phyloP scores from a whole-genome alignment of 306 rosid genomes.

The Abrus precatorius region DNA sequence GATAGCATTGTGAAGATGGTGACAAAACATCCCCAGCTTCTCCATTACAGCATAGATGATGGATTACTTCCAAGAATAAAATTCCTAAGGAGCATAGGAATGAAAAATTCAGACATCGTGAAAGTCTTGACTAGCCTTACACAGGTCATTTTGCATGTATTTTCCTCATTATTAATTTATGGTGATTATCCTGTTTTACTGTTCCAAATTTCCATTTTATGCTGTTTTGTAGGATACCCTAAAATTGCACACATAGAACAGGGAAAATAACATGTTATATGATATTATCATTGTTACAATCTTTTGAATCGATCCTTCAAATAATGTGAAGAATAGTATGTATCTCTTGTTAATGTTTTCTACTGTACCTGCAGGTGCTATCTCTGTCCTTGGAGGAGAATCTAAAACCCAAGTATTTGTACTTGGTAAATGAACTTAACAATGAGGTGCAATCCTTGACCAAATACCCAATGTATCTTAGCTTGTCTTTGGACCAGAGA shows the following conservation, averaged over 20 bases:
- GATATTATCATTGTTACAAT: background rate
- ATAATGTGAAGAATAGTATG: constrained; percentile 29
- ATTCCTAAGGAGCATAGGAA: constrained; percentile 94
- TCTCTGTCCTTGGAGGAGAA: constrained; percentile 93
- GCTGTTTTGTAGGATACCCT: constrained; percentile 17
- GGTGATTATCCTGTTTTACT: constrained; percentile 9
- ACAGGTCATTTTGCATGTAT: constrained; percentile 66
- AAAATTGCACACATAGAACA: constrained; percentile 1
- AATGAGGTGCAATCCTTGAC: constrained; percentile 93
- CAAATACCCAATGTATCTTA: constrained; percentile 93
- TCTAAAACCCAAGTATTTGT: constrained; percentile 93
- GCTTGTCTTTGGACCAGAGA: constrained; percentile 96
- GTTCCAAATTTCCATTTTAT: constrained; percentile 22
- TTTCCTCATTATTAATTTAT: constrained; percentile 22
- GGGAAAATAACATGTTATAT: constrained; percentile 13
- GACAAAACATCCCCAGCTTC: constrained; percentile 93
- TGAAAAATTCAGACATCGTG: constrained; percentile 84
- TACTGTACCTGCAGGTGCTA: constrained; percentile 71
- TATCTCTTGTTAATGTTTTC: constrained; percentile 37
- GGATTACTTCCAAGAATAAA: constrained; percentile 95
- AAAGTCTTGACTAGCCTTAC: constrained; percentile 92
- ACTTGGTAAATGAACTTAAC: constrained; percentile 87
- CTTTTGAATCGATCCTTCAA: constrained; percentile 8
- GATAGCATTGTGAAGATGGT: constrained; percentile 97
- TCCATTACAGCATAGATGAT: constrained; percentile 92